phyloP scores from a whole-genome alignment of 495 filamentous ascomycete species.

The Aspergillus heteromorphus region DNA sequence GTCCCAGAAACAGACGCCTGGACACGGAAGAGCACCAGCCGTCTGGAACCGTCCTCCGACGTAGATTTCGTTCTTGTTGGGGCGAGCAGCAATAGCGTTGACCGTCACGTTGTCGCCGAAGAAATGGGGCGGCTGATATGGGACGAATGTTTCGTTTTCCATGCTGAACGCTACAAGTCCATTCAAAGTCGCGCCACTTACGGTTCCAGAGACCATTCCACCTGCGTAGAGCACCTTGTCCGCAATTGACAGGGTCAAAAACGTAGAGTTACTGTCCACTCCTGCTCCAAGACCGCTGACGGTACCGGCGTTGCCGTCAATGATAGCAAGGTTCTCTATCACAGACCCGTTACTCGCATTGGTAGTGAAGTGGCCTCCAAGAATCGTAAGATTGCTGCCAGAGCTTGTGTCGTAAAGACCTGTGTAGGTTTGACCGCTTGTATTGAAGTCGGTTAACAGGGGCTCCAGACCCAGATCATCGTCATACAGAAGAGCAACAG shows the following conservation, averaged over 20 bases:
- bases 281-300: conserved; percentile 66
- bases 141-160: conserved; percentile 48
- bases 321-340: conserved; percentile 72
- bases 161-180: conserved; percentile 83
- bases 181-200: conserved; percentile 55
- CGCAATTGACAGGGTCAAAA: conserved; percentile 64
- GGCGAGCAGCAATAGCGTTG: conserved; percentile 64
- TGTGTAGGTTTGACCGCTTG: conserved; percentile 60
- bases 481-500: conserved; percentile 53
- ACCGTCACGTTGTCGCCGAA: conserved; percentile 63
- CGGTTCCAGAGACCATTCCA: conserved; percentile 67
- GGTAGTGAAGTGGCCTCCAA: conserved; percentile 83
- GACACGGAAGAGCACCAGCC: conserved; percentile 80
- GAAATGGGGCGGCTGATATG: conserved; percentile 65
- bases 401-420: conserved; percentile 70
- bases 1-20: conserved; percentile 73
- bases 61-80: conserved; percentile 67
- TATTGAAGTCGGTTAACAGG: conserved; percentile 59
- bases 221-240: conserved; percentile 74
- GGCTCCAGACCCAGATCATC: conserved; percentile 43
- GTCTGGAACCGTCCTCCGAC: conserved; percentile 76
- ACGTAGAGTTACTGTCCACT: conserved; percentile 64
- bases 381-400: conserved; percentile 72
- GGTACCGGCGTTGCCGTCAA: conserved; percentile 57
- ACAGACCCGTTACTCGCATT: conserved; percentile 61